A percentile compares a stretch with the other conserved stretches of the same genome.
phyloP scores from a whole-genome alignment of 2,329 filamentous ascomycete genomes.

The Beauveria pseudobassiana region DNA sequence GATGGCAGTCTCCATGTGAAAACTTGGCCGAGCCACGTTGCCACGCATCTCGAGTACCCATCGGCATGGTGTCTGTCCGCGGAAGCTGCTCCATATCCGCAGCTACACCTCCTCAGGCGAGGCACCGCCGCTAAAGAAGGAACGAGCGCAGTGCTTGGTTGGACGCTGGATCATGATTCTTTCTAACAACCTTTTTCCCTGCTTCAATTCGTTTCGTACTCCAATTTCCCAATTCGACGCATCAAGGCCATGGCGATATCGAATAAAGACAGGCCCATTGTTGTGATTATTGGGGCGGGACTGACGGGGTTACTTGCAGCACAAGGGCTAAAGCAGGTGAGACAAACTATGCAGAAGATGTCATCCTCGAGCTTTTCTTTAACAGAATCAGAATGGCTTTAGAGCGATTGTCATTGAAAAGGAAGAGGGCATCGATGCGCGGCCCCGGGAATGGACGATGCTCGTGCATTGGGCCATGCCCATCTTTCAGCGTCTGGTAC shows the following conservation, averaged over 20 bases:
- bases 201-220: neutral
- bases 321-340: conserved; percentile 29
- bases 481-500: conserved; percentile 26
- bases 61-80: neutral
- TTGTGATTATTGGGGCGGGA: conserved; percentile 26
- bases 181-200: neutral
- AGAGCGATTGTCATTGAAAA: conserved; percentile 24
- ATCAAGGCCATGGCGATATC: neutral
- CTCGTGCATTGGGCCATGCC: conserved; percentile 33
- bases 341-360: neutral
- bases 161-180: neutral
- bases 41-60: neutral
- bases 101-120: neutral
- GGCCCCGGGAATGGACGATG: conserved; percentile 32
- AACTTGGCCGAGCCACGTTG: too few relatives aligned
- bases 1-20: too few relatives aligned
- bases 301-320: conserved; percentile 29
- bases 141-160: neutral
- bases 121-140: neutral
- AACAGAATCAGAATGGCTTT: conserved; percentile 23
- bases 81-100: neutral
- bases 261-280: neutral
- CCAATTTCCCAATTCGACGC: neutral
- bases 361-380: neutral
- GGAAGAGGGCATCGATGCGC: conserved; percentile 22